phyloP scores from a whole-genome alignment of 352 stramenopile species.

The Globisporangium abappressorium region DNA sequence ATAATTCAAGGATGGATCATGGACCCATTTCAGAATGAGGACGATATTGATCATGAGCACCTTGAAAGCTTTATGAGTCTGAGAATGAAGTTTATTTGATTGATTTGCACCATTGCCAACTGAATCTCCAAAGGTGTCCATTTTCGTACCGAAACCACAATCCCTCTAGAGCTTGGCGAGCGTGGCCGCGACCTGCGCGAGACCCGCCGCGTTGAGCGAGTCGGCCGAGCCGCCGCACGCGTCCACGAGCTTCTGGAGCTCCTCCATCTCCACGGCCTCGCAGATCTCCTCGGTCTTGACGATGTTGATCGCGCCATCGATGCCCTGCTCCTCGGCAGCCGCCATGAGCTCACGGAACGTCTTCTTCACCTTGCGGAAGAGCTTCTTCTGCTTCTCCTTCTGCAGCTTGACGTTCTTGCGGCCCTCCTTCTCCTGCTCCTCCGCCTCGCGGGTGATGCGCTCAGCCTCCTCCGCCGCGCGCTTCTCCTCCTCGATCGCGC shows the following conservation, averaged over 20 bases:
- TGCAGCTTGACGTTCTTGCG: conserved; percentile 72
- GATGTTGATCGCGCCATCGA: conserved; percentile 59
- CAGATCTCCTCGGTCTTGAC: conserved; percentile 78
- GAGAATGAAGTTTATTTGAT: not conserved
- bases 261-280: conserved; percentile 68
- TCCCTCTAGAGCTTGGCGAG: conserved; percentile 43
- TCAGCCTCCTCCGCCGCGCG: conserved; percentile 58
- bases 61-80: not conserved
- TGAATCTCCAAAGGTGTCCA: not conserved
- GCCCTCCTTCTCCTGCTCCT: conserved; percentile 65
- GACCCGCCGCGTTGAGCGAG: conserved; percentile 48
- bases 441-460: conserved; percentile 37
- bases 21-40: not conserved
- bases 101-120: not conserved
- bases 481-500: conserved; percentile 66
- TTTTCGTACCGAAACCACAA: not conserved
- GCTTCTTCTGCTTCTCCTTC: conserved; percentile 86
- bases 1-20: not conserved
- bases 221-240: conserved; percentile 52
- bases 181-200: conserved; percentile 47
- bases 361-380: conserved; percentile 84
- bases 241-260: conserved; percentile 60
- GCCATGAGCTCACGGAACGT: conserved; percentile 77
- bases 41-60: not conserved
- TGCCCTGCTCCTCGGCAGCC: conserved; percentile 50